Percentiles rank a stretch among this genome's conserved stretches.
These are phyloP conservation scores for Malus asiatica DNA, from an alignment of 306 rosid species.

Conservation along the genomic window DNA sequence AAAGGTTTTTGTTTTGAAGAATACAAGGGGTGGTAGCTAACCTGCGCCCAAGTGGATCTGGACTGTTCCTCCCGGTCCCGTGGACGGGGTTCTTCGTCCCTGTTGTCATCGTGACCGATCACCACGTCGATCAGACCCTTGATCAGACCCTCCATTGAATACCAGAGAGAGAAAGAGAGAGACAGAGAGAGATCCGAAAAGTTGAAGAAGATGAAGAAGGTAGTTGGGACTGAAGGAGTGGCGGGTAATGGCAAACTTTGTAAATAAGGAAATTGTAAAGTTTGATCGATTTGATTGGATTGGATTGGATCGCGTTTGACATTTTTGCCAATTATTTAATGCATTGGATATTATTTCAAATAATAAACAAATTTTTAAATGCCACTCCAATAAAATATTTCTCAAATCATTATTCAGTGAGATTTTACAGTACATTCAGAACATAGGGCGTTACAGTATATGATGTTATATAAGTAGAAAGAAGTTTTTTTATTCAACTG, in stretches of 20 bases:
- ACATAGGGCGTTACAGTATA: no score
- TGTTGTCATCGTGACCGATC: constrained; percentile 33
- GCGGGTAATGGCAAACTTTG: constrained; percentile 42
- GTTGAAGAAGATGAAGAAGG: constrained; percentile 14
- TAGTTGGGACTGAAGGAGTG: background rate
- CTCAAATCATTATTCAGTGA: no score
- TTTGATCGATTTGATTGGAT: background rate
- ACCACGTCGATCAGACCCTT: constrained; percentile 52
- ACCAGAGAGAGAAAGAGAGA: background rate
- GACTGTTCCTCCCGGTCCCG: constrained; percentile 44
- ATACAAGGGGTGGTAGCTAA: background rate
- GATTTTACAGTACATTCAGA: no score
- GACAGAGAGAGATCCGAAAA: background rate
- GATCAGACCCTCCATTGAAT: constrained; percentile 66
- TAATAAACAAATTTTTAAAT: background rate
- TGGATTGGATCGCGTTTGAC: background rate
- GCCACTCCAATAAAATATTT: no score
- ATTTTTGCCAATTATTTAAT: background rate
- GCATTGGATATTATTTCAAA: background rate
- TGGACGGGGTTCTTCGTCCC: constrained; percentile 17
- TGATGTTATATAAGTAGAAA: no score
- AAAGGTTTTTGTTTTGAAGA: background rate
- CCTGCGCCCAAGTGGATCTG: constrained; percentile 78
- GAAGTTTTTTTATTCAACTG: no score
- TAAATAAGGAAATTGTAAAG: background rate